phyloP scores from a whole-genome alignment of 2,329 filamentous ascomycete genomes.

The Akanthomyces lecanii region DNA sequence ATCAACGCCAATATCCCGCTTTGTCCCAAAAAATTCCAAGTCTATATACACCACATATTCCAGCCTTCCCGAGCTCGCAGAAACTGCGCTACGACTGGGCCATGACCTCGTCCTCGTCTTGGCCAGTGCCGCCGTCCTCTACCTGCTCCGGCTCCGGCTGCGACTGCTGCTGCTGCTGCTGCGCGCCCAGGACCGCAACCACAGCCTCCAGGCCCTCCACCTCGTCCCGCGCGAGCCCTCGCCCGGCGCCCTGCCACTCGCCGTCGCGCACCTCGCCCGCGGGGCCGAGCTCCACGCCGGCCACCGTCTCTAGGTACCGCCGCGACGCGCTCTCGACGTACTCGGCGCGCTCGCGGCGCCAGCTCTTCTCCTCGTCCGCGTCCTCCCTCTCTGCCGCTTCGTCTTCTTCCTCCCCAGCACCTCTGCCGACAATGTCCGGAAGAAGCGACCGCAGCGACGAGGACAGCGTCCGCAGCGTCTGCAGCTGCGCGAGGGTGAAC shows the following conservation, averaged over 20 bases:
- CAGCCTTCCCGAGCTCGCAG: not conserved
- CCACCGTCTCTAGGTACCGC: constrained; percentile 67
- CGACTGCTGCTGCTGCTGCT: not conserved
- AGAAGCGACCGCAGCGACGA: constrained; percentile 58
- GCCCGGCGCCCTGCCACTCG: constrained; percentile 57
- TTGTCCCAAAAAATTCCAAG: not conserved
- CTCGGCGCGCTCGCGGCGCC: constrained; percentile 66
- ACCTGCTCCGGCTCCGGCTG: not conserved
- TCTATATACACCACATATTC: not conserved
- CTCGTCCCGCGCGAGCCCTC: constrained; percentile 46
- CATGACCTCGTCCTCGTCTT: constrained; percentile 16
- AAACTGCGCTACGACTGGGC: constrained; percentile 8
- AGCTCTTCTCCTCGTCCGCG: constrained; percentile 43
- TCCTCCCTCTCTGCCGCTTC: constrained; percentile 30
- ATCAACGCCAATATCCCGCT: constrained; percentile 9
- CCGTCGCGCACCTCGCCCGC: constrained; percentile 61
- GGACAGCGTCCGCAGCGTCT: constrained; percentile 66
- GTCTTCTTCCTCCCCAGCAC: constrained; percentile 18
- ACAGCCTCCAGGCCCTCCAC: constrained; percentile 52
- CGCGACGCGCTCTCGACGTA: constrained; percentile 81
- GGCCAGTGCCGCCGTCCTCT: not conserved
- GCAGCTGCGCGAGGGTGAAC: constrained; percentile 80
- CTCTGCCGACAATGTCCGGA: constrained; percentile 49
- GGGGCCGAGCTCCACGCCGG: constrained; percentile 61
- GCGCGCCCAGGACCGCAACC: constrained; percentile 16